A percentile compares a stretch with the other conserved stretches of the same genome.
Conservation (phyloP, 495 filamentous ascomycete species). For the Terfezia claveryi region DNA sequence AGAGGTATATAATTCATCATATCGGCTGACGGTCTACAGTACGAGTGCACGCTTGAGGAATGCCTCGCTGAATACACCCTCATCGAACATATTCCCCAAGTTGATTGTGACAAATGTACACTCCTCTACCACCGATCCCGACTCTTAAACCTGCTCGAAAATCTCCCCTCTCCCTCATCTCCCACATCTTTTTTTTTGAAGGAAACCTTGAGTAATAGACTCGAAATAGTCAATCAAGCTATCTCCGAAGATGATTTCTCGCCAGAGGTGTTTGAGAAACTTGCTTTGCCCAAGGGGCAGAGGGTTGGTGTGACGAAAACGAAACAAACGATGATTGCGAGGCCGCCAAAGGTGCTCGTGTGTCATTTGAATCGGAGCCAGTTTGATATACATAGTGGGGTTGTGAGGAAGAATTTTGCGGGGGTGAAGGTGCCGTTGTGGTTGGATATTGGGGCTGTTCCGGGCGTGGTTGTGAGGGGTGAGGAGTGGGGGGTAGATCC, state of each 20-base stretch:
- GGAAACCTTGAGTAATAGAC: slow-evolving; percentile 23
- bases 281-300: slow-evolving; percentile 40
- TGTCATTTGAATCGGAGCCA: slow-evolving; percentile 81
- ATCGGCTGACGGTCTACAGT: slow-evolving; percentile 18
- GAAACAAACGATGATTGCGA: slow-evolving; percentile 62
- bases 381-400: slow-evolving; percentile 61
- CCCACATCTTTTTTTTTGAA: slow-evolving; percentile 9
- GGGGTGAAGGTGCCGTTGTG: slow-evolving; percentile 47
- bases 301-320: slow-evolving; percentile 59
- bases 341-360: slow-evolving; percentile 54
- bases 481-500: slow-evolving; percentile 3
- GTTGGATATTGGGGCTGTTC: slow-evolving; percentile 56
- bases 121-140: slow-evolving; percentile 29
- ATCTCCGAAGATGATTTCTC: slow-evolving; percentile 61
- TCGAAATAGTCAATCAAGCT: slow-evolving; percentile 42
- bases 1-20: neutral
- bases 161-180: slow-evolving; percentile 17
- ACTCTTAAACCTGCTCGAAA: slow-evolving; percentile 13
- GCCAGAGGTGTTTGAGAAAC: slow-evolving; percentile 47
- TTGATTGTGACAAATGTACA: slow-evolving; percentile 84
- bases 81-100: slow-evolving; percentile 62
- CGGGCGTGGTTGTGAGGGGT: slow-evolving; percentile 13
- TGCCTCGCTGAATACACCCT: slow-evolving; percentile 69
- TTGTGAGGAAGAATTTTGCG: slow-evolving; percentile 62
- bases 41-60: slow-evolving; percentile 31